Evolutionary conservation across 345 rosid species (phyloP).

Genomic region (Microcos paniculata): DNA sequence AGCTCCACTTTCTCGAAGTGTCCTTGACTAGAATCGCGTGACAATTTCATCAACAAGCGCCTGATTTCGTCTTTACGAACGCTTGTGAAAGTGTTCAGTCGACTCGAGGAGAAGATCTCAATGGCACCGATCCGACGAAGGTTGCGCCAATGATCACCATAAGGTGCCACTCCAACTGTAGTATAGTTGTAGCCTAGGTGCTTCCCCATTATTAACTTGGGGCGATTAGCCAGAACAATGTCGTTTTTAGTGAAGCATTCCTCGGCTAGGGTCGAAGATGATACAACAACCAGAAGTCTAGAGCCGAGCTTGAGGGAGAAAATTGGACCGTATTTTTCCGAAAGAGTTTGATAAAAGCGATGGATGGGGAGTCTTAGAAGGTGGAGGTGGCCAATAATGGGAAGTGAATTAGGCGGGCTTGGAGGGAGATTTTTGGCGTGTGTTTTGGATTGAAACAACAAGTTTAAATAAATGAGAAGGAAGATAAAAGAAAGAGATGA

Average conservation of each 20-base stretch:
- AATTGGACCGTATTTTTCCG: conserved; percentile 42
- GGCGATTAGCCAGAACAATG: conserved; percentile 45
- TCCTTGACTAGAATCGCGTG: conserved; percentile 17
- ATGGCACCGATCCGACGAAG: conserved; percentile 46
- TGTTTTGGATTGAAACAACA: neutral
- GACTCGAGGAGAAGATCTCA: conserved; percentile 53
- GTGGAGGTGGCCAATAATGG: conserved; percentile 17
- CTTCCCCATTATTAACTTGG: conserved; percentile 25
- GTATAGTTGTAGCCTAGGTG: conserved; percentile 45
- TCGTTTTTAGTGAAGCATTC: conserved; percentile 61
- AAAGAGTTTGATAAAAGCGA: conserved; percentile 17
- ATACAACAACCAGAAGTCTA: conserved; percentile 28
- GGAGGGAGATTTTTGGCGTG: conserved; percentile 16
- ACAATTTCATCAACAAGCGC: conserved; percentile 35
- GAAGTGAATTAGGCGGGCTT: conserved; percentile 9
- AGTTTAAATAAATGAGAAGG: neutral
- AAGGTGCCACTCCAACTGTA: conserved; percentile 27
- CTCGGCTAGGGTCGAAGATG: conserved; percentile 35
- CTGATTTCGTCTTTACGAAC: conserved; percentile 48
- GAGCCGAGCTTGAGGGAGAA: conserved; percentile 43
- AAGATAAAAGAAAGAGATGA: neutral
- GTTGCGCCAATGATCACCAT: conserved; percentile 74
- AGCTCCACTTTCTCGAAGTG: conserved; percentile 38
- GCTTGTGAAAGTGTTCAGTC: conserved; percentile 33
- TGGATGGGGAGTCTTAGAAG: conserved; percentile 13